These are phyloP conservation scores for Barnettozyma pratensis DNA, from an alignment of 805 yeast genomes.

Conservation along the genomic window DNA sequence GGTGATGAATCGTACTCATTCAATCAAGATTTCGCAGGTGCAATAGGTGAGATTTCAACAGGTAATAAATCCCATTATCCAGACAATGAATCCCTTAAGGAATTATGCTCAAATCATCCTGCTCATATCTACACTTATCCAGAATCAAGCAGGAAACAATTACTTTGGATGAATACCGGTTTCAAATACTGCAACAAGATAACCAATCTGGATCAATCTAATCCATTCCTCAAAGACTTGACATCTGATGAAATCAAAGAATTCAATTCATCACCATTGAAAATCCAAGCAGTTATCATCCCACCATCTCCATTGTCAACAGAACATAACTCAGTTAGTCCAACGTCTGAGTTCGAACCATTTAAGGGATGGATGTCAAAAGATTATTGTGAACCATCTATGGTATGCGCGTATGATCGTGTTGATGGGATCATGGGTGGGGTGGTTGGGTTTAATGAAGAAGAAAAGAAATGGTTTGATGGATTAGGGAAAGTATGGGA, in stretches of 20 bases:
- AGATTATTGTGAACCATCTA: conserved; percentile 42
- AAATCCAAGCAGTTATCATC: conserved; percentile 37
- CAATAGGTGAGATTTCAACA: conserved; percentile 16
- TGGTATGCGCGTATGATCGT: conserved; percentile 53
- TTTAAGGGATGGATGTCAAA: conserved; percentile 42
- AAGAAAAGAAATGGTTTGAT: conserved; percentile 1
- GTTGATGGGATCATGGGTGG: conserved; percentile 20
- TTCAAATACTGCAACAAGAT: conserved; percentile 38
- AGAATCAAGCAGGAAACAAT: conserved; percentile 29
- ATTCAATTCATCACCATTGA: conserved; percentile 31
- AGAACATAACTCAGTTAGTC: conserved; percentile 5
- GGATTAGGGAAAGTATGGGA: conserved; percentile 14
- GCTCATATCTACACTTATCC: conserved; percentile 37
- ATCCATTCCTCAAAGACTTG: conserved; percentile 10
- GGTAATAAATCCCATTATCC: conserved; percentile 7
- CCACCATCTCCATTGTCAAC: conserved; percentile 41
- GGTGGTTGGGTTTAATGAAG: conserved; percentile 5
- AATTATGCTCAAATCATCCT: conserved; percentile 53
- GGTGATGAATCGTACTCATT: conserved; percentile 10
- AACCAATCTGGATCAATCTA: conserved; percentile 10
- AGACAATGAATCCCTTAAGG: conserved; percentile 15
- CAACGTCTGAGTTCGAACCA: not conserved
- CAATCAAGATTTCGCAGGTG: conserved; percentile 9
- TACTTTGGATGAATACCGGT: conserved; percentile 57
- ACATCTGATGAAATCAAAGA: conserved; percentile 20